Conservation (phyloP, 2,329 filamentous ascomycete species). For the Pseudopithomyces maydicus region DNA sequence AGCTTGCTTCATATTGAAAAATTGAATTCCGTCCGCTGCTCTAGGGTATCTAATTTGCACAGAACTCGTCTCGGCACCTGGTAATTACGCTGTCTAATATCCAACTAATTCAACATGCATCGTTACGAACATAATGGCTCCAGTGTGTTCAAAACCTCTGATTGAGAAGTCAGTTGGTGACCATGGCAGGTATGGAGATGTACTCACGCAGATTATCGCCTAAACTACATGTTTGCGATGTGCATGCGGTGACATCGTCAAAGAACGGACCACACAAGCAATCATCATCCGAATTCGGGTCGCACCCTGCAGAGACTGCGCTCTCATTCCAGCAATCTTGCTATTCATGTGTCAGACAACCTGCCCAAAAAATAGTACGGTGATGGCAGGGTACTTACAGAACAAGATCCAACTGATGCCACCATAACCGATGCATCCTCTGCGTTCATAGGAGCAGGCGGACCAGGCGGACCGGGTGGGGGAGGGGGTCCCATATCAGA, state of each 20-base stretch:
- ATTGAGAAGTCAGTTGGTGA: neutral
- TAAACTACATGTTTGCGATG: slow-evolving; percentile 31
- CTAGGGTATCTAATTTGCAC: slow-evolving; percentile 5
- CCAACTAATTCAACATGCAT: neutral
- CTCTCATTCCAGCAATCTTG: slow-evolving; percentile 41
- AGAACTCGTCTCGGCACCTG: slow-evolving; percentile 4
- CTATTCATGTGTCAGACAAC: slow-evolving; percentile 17
- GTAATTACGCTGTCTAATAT: neutral
- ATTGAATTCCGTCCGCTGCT: neutral
- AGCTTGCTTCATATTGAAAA: neutral
- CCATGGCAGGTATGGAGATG: neutral
- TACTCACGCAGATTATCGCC: slow-evolving; percentile 40
- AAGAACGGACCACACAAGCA: slow-evolving; percentile 43
- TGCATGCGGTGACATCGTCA: slow-evolving; percentile 35
- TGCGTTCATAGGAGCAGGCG: neutral
- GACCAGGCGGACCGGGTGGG: neutral
- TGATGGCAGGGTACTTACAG: slow-evolving; percentile 22
- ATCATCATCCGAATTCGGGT: slow-evolving; percentile 35
- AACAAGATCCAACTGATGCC: slow-evolving; percentile 27
- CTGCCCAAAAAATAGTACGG: neutral
- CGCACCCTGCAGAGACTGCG: slow-evolving; percentile 30
- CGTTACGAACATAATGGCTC: neutral
- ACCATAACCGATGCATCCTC: slow-evolving; percentile 8
- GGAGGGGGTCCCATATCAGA: slow-evolving; percentile 10
- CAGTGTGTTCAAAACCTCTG: slow-evolving; percentile 3